These are phyloP conservation scores for Aristolochia fimbriata DNA, from an alignment of 164 flowering plant species.

Conservation along the genomic window DNA sequence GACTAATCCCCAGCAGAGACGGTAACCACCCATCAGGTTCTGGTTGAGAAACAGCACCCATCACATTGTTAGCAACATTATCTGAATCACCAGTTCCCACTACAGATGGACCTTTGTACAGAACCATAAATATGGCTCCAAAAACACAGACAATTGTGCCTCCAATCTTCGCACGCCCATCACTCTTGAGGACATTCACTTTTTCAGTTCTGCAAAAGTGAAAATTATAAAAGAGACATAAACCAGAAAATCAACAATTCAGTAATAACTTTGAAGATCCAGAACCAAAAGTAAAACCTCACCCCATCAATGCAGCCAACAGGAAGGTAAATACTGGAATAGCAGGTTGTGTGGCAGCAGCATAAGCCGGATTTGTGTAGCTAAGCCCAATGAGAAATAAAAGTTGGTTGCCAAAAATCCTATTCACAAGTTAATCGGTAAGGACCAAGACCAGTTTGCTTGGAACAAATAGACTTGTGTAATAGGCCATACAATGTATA, in stretches of 20 bases:
- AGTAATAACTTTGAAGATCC: neutral
- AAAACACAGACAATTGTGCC: constrained; percentile 78
- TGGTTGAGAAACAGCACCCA: constrained; percentile 74
- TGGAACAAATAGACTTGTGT: neutral
- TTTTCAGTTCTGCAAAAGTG: constrained; percentile 73
- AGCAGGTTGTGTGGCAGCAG: constrained; percentile 91
- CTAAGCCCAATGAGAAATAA: constrained; percentile 85
- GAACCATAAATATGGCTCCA: constrained; percentile 86
- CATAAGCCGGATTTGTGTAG: constrained; percentile 95
- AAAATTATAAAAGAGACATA: neutral
- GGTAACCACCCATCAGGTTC: constrained; percentile 83
- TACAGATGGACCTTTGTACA: constrained; percentile 75
- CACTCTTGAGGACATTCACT: constrained; percentile 51
- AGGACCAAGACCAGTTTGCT: neutral
- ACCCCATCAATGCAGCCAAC: constrained; percentile 84
- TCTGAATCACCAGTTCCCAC: constrained; percentile 41
- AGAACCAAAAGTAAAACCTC: constrained; percentile 12
- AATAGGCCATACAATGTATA: neutral
- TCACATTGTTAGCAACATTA: constrained; percentile 36
- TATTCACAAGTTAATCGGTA: constrained; percentile 13
- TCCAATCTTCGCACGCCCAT: constrained; percentile 82
- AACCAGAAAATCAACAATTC: neutral
- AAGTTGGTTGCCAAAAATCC: constrained; percentile 95
- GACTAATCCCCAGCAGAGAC: constrained; percentile 49
- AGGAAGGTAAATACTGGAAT: constrained; percentile 93